phyloP scores from a whole-genome alignment of 345 rosid species.

The Gossypium herbaceum region DNA sequence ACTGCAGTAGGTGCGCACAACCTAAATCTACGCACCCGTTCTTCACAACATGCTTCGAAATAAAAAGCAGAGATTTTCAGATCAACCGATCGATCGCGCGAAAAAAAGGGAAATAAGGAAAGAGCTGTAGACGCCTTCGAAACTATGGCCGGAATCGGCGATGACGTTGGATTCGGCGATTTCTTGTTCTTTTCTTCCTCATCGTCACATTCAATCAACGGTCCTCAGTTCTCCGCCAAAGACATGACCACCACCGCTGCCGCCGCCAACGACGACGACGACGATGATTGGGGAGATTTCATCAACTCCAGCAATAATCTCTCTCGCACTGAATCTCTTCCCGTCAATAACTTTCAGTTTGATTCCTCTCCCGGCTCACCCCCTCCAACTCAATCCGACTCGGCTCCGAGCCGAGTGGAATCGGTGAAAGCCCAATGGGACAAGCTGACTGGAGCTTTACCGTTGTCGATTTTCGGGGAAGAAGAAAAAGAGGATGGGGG shows the following conservation, averaged over 20 bases:
- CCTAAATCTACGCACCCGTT: slow-evolving; percentile 9
- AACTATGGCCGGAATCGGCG: slow-evolving; percentile 39
- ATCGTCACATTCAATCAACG: slow-evolving; percentile 28
- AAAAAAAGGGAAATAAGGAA: background rate
- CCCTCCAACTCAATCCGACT: slow-evolving; percentile 17
- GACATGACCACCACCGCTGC: background rate
- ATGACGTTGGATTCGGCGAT: slow-evolving; percentile 48
- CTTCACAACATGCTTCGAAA: background rate
- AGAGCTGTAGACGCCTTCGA: background rate
- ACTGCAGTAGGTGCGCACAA: background rate
- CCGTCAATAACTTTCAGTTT: background rate
- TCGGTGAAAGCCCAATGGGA: slow-evolving; percentile 34
- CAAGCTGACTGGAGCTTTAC: slow-evolving; percentile 62
- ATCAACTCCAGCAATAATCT: slow-evolving; percentile 28
- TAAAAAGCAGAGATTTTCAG: background rate
- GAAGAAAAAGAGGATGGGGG: slow-evolving; percentile 41
- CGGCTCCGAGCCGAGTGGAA: slow-evolving; percentile 31
- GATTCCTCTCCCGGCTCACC: slow-evolving; percentile 20
- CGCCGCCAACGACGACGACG: slow-evolving; percentile 23
- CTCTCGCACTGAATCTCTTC: slow-evolving; percentile 28
- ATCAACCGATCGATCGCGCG: slow-evolving; percentile 11
- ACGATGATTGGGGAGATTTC: slow-evolving; percentile 87
- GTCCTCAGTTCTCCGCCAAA: slow-evolving; percentile 30
- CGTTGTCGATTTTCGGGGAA: slow-evolving; percentile 83
- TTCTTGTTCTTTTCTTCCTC: slow-evolving; percentile 35